A percentile compares a stretch with the other conserved stretches of the same genome.
These are phyloP conservation scores for Leccinum disarticulatum DNA, from an alignment of 768 basidiomycete genomes.

Conservation along the genomic window DNA sequence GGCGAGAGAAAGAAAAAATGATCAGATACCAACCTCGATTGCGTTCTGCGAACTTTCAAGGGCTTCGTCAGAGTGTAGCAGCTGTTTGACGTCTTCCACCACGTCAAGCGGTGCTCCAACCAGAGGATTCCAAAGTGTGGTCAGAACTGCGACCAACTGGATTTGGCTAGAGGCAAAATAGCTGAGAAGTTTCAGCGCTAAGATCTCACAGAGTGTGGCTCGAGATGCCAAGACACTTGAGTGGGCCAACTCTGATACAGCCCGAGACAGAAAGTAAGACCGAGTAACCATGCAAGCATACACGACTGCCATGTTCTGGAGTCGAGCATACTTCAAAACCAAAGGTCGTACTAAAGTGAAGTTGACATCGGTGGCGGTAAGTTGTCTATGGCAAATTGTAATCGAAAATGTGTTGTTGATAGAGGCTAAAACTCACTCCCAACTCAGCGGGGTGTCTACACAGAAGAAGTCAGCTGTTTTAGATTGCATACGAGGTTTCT, in stretches of 20 bases:
- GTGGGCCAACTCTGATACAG: constrained; percentile 72
- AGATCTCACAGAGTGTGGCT: constrained; percentile 82
- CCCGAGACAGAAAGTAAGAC: constrained; percentile 72
- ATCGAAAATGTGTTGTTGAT: constrained; percentile 1
- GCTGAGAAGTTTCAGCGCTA: constrained; percentile 84
- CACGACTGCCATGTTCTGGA: constrained; percentile 72
- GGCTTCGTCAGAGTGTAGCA: constrained; percentile 51
- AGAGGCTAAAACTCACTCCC: constrained; percentile 59
- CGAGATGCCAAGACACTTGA: constrained; percentile 68
- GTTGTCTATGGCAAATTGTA: constrained; percentile 48
- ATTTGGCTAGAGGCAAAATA: constrained; percentile 73
- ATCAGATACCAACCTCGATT: constrained; percentile 64
- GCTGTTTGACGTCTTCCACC: constrained; percentile 62
- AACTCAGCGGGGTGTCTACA: constrained; percentile 69
- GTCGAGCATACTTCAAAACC: constrained; percentile 73
- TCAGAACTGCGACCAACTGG: constrained; percentile 74
- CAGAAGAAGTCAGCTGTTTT: neutral
- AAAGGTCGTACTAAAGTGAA: constrained; percentile 77
- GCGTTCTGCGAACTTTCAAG: constrained; percentile 75
- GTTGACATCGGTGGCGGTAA: constrained; percentile 82
- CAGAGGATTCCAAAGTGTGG: constrained; percentile 82
- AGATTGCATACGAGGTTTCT: neutral
- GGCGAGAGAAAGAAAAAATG: neutral
- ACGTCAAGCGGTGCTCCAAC: constrained; percentile 70
- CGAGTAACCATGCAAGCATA: constrained; percentile 78